These are phyloP conservation scores for Alisma plantagoaquatica DNA, from an alignment of 106 monocot genomes.

Conservation along the genomic window DNA sequence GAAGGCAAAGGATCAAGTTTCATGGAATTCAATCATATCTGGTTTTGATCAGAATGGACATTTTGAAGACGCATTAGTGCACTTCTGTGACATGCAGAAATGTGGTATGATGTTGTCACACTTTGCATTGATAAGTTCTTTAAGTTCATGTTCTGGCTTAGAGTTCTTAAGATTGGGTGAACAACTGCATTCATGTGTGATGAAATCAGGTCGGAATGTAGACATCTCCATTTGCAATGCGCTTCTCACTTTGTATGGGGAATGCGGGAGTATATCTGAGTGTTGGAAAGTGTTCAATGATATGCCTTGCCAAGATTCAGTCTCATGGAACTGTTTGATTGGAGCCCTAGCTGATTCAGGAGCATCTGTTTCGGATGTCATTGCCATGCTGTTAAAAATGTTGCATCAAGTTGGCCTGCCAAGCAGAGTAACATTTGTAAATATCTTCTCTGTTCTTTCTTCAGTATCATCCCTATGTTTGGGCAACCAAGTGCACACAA, in stretches of 20 bases:
- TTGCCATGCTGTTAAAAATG: constrained; percentile 49
- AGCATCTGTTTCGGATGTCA: constrained; percentile 19
- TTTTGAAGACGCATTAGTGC: constrained; percentile 37
- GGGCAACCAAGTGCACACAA: constrained; percentile 41
- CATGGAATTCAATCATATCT: constrained; percentile 77
- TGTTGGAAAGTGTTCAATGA: constrained; percentile 50
- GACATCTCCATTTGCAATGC: constrained; percentile 84
- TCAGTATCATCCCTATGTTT: constrained; percentile 38
- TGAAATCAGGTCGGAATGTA: constrained; percentile 55
- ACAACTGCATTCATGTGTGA: constrained; percentile 43
- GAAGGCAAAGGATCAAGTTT: constrained; percentile 46
- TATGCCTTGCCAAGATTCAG: constrained; percentile 50
- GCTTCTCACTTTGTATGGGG: constrained; percentile 61
- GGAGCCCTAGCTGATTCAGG: constrained; percentile 41
- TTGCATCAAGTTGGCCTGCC: constrained; percentile 45
- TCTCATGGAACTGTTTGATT: constrained; percentile 93
- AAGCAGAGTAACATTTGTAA: constrained; percentile 62
- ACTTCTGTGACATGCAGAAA: constrained; percentile 40
- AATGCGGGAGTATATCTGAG: constrained; percentile 30
- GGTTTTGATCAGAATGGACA: constrained; percentile 69
- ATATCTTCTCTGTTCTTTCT: constrained; percentile 46
- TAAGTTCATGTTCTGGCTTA: constrained; percentile 54
- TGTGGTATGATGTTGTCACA: constrained; percentile 30
- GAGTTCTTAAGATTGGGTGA: constrained; percentile 24
- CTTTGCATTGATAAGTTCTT: constrained; percentile 51